phyloP scores from a whole-genome alignment of 1,284 basidiomycete genomes.

The Sporisorium exsertum region DNA sequence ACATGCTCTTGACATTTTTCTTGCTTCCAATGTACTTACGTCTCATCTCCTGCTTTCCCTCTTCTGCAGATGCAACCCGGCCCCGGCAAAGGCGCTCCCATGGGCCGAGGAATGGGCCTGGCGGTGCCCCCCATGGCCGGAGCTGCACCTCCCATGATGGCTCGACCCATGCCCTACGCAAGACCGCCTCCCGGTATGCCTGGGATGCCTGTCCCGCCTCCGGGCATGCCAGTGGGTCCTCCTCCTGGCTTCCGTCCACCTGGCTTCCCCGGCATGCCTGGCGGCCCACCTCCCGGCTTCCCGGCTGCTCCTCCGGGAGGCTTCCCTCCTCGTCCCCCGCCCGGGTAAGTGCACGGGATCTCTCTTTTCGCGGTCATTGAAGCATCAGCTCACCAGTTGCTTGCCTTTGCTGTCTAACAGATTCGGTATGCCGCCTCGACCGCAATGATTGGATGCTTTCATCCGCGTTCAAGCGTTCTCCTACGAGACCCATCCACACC shows the following conservation, averaged over 20 bases:
- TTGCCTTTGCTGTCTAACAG: slow-evolving; percentile 6
- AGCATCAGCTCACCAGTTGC: neutral
- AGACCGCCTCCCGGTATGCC: slow-evolving; percentile 76
- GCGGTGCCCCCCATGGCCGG: slow-evolving; percentile 76
- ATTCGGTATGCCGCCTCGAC: slow-evolving; percentile 49
- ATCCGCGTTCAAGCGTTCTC: neutral
- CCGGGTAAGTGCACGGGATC: slow-evolving; percentile 28
- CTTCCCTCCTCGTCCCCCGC: slow-evolving; percentile 44
- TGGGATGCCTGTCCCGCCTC: slow-evolving; percentile 73
- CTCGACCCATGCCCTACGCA: slow-evolving; percentile 46
- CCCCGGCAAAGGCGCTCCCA: slow-evolving; percentile 92
- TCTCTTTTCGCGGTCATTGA: neutral
- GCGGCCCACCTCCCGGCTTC: slow-evolving; percentile 47
- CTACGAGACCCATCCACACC: neutral
- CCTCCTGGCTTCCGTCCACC: slow-evolving; percentile 66
- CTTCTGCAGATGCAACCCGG: slow-evolving; percentile 79
- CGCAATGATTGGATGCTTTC: slow-evolving; percentile 24
- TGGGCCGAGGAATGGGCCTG: slow-evolving; percentile 96
- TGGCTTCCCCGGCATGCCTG: slow-evolving; percentile 52
- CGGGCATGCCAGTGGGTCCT: slow-evolving; percentile 59
- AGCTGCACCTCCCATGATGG: slow-evolving; percentile 72
- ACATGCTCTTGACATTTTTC: neutral
- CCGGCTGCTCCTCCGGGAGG: slow-evolving; percentile 36
- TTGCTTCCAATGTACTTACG: neutral
- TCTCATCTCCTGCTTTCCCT: neutral